Evolutionary conservation across 176 grass and related monocot genomes (phyloP).

Genomic region (Phoenix roebelenii): DNA sequence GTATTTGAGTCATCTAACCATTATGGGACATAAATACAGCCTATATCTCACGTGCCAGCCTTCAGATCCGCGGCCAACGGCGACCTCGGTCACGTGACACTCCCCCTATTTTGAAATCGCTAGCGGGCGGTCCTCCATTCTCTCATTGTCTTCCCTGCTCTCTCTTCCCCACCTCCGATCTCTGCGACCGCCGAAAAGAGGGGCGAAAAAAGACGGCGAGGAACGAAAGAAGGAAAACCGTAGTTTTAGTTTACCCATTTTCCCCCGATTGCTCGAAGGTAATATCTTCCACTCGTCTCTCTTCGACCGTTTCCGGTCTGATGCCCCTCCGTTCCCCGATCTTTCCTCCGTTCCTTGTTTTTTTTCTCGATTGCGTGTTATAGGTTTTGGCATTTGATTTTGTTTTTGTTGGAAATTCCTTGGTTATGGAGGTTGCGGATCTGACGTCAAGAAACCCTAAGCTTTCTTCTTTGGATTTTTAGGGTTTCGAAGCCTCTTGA

Average conservation of each 20-base stretch:
- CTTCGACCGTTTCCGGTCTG: not conserved
- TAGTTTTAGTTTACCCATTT: not conserved
- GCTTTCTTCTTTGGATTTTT: too few relatives aligned
- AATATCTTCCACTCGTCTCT: not conserved
- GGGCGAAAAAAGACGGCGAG: not conserved
- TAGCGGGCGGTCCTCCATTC: conserved; percentile 23
- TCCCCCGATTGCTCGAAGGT: not conserved
- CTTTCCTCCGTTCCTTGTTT: not conserved
- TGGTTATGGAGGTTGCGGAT: not conserved
- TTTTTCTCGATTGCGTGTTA: not conserved
- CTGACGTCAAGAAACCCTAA: too few relatives aligned
- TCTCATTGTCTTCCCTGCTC: not conserved
- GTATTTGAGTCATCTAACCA: too few relatives aligned
- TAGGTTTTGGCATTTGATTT: not conserved
- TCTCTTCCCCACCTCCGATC: not conserved
- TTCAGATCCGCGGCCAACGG: too few relatives aligned
- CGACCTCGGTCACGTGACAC: conserved; percentile 12
- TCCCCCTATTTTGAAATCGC: conserved; percentile 41
- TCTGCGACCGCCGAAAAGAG: not conserved
- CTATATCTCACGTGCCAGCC: not conserved
- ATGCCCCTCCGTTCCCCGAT: not conserved
- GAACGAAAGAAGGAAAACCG: conserved; percentile 16
- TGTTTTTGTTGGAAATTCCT: not conserved
- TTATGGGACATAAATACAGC: too few relatives aligned
- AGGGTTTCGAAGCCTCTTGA: too few relatives aligned